Evolutionary conservation across 2,329 filamentous ascomycete genomes (phyloP), one percentile per base, ranked within the genome.

Genomic region (Trichoderma koningii): DNA sequence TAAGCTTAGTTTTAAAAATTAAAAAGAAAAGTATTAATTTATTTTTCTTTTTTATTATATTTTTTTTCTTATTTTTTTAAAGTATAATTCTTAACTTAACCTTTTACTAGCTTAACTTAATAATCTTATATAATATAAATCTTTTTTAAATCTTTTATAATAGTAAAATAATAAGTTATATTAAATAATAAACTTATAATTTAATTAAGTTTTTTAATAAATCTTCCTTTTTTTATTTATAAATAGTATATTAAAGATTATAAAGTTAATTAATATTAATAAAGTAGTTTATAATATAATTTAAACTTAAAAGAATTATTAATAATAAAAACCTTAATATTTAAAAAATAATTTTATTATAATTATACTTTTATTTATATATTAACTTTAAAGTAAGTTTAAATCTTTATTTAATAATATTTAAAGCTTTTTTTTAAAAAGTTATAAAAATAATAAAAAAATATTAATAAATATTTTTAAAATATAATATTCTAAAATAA

Each of bases 311-410:
- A 42, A 9, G 23, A 42, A 56, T 56, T 41, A 56, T 38, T 38
- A 42, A 19, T 56, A 41, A 19, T 38, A n/a, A 10, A 38, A 42
- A 38, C 44, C 38, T 38, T 41, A 56, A 56, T 42, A 42, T 56
- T 21, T 56, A 38, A 38, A 38, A 44, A 12, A 42, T 56, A 38
- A 4, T 56, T 23, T 56, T 17, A 42, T 41, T 23, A n/a, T 4
- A 5, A 42, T 19, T 38, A 56, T 19, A 21, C 17, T 56, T 38
- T 42, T 56, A 44, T 41, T 56, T 19, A 56, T 56, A 42, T 56
- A 42, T 41, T 41, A 56, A 38, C 15, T 21, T 38, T 41, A 55
- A 55, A 38, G 38, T 12, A 17, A 21, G 28, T 55, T 30, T 55
- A 19, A 55, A 42, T 6, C 5, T 41, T 38, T 42, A 38, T 55